These are phyloP conservation scores for Flaveria ramosissima DNA, from an alignment of 129 eudicot genomes.

Conservation along the genomic window DNA sequence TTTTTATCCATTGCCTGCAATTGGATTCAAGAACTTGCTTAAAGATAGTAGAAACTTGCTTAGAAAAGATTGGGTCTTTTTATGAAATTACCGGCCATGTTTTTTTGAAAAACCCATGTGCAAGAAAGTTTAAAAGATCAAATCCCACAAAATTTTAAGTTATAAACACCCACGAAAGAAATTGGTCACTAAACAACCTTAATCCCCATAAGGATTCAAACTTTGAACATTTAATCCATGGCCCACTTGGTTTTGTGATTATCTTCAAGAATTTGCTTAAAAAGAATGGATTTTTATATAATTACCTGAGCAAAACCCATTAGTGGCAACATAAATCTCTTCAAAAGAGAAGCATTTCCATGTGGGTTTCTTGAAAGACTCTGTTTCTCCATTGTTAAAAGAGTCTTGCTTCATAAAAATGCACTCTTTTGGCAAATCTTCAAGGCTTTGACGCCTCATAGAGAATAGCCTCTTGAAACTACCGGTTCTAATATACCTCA, in stretches of 20 bases:
- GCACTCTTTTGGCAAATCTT: conserved; percentile 49
- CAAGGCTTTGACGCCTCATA: conserved; percentile 60
- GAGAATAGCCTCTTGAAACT: conserved; percentile 90
- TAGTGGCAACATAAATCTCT: conserved; percentile 79
- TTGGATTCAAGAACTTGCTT: neutral
- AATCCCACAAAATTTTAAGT: no score
- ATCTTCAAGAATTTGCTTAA: neutral
- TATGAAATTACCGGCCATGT: no score
- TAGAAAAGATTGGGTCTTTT: no score
- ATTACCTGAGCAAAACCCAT: conserved; percentile 81
- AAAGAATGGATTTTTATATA: neutral
- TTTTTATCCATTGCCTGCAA: conserved; percentile 3
- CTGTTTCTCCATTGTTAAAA: conserved; percentile 36
- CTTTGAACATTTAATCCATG: neutral
- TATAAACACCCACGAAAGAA: neutral
- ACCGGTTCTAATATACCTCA: conserved; percentile 77
- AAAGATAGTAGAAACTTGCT: no score
- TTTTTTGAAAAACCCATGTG: no score
- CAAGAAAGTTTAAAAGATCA: no score
- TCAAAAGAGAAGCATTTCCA: conserved; percentile 91
- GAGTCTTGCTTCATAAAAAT: conserved; percentile 37
- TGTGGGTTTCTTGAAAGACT: conserved; percentile 54
- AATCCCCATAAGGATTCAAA: neutral
- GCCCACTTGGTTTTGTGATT: neutral
- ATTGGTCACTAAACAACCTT: neutral